Percentiles rank a stretch among this genome's conserved stretches.
Conservation (phyloP, 164 flowering plant species). For the Magnolia kwangsiensis region DNA sequence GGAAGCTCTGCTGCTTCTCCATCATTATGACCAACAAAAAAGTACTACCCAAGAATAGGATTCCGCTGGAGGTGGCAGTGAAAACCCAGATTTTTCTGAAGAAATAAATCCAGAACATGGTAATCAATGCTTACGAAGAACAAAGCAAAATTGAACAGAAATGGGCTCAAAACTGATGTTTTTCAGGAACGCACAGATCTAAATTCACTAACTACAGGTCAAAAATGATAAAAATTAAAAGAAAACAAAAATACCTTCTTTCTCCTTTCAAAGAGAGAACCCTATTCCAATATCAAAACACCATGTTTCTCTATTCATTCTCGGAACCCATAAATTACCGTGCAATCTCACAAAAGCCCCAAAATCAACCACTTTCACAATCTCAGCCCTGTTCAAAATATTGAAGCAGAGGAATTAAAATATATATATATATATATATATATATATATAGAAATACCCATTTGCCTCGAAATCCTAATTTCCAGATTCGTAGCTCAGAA, state of each 20-base stretch:
- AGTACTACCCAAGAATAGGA: background rate
- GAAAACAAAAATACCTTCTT: background rate
- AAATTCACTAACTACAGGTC: background rate
- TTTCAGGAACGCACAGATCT: background rate
- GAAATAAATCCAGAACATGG: background rate
- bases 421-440: background rate
- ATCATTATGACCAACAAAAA: background rate
- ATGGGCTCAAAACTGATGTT: background rate
- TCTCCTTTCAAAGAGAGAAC: no score
- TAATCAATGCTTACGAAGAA: background rate
- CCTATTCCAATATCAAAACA: no score
- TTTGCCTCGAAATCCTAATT: background rate
- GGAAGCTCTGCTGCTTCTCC: constrained; percentile 9
- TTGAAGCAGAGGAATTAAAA: background rate
- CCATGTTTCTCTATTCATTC: no score
- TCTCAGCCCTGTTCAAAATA: no score
- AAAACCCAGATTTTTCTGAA: background rate
- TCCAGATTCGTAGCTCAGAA: background rate
- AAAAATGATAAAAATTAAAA: background rate
- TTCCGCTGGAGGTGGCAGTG: background rate
- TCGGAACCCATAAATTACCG: no score
- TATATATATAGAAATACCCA: background rate
- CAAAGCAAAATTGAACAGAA: background rate
- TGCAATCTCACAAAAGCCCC: background rate
- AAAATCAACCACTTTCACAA: background rate